Conservation (phyloP, 2,329 filamentous ascomycete species). For the Monilinia vaccinii-corymbosi region DNA sequence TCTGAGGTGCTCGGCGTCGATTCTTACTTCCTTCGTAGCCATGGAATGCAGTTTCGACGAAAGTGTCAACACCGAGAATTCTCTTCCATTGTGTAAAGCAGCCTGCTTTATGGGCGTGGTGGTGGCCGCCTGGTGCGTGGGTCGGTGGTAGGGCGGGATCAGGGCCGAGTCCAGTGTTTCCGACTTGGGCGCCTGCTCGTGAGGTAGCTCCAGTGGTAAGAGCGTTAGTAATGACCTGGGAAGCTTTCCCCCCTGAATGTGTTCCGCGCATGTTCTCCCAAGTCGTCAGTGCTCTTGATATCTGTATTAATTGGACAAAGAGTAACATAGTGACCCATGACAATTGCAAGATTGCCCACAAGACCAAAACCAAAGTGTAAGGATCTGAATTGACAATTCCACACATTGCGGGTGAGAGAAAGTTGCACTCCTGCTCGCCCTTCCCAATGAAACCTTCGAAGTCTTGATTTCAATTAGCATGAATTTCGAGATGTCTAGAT, state of each 20-base stretch:
- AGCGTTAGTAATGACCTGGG: constrained; percentile 58
- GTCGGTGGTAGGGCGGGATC: constrained; percentile 42
- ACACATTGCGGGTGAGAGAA: constrained; percentile 71
- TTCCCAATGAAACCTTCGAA: constrained; percentile 49
- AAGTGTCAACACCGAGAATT: constrained; percentile 83
- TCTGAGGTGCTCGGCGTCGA: constrained; percentile 43
- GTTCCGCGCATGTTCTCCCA: constrained; percentile 93
- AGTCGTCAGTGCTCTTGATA: constrained; percentile 87
- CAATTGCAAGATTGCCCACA: constrained; percentile 78
- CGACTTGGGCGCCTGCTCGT: constrained; percentile 60
- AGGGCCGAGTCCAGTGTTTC: constrained; percentile 55
- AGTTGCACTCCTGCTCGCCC: constrained; percentile 52
- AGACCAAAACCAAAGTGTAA: constrained; percentile 68
- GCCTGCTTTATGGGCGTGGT: constrained; percentile 46
- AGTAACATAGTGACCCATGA: constrained; percentile 97
- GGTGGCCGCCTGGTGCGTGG: constrained; percentile 32
- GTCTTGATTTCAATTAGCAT: constrained; percentile 40
- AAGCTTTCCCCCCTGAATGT: constrained; percentile 42
- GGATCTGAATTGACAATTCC: constrained; percentile 68
- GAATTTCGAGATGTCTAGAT: neutral
- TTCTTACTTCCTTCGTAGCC: constrained; percentile 50
- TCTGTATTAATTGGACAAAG: constrained; percentile 86
- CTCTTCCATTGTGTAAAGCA: constrained; percentile 73
- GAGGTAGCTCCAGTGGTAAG: constrained; percentile 62
- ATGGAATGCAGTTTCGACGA: constrained; percentile 79